Evolutionary conservation across 2,329 filamentous ascomycete species (phyloP), one percentile per base, ranked within the genome.

Genomic region (Aspergillus aculeatinus): DNA sequence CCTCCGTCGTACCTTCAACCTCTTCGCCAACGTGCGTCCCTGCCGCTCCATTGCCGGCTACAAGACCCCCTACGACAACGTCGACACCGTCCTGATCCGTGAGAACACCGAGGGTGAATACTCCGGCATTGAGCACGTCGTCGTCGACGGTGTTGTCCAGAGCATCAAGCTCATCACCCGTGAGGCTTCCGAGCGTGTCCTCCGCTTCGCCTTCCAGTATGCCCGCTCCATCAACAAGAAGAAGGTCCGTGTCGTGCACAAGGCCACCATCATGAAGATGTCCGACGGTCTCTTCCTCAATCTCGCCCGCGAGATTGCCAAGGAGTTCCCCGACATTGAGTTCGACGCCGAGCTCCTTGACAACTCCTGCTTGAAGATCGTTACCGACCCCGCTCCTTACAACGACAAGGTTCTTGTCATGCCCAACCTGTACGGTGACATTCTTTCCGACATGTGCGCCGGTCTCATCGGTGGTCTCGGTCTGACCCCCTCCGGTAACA

Each of bases 261-360:
- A 99, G 87, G 95, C 95, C 78, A 98, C 95, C 76, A 99, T 99
- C 83, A 99, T 99, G 95, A 99, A 99, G 88, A 96, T 97, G 91
- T 94, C 90, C 76, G 95, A 99, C 79, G 95, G 95, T 82, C 91
- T 99, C 64, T 99, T 99, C 88, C 86, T 99, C 70, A 90, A 86
- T 79, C 92, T 90, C 64, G 95, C 89, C 70, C 83, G 88, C 69
- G 86, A 95, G 63, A 87, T 99, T 68, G 85, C 92, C 79, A 96
- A 96, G 87, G 93, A 98, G 76, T 99, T 91, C 87, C 95, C 95
- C 66, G 84, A 88, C 71, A 91, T 99, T 74, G 91, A 97, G 82
- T 98, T 99, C 77, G 94, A 98, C 76, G 91, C 91, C 71, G 95
- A 99, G 86, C 87, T 99, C 68, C 89, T 99, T 71, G 95, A 99